phyloP scores from a whole-genome alignment of 1,139 yeast species.

The Suhomyces choctaworum region DNA sequence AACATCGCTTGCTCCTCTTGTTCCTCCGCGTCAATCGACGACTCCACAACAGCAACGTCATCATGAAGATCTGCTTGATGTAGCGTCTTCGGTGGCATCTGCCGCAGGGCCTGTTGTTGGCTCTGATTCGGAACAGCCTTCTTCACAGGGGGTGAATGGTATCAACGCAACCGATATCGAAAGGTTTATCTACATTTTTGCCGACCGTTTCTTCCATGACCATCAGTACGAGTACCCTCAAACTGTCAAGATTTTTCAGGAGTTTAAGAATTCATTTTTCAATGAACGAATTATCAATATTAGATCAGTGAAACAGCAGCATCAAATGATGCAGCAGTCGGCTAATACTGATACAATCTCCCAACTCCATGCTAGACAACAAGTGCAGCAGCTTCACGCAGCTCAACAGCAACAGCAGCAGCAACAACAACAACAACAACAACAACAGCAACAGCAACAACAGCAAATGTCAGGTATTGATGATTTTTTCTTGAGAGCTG shows the following conservation, averaged over 20 bases:
- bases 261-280: conserved; percentile 50
- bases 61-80: conserved; percentile 7
- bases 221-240: conserved; percentile 50
- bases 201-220: conserved; percentile 48
- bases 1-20: conserved; percentile 8
- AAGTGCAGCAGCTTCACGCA: conserved; percentile 12
- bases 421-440: conserved; percentile 10
- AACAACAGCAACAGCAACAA: conserved; percentile 11
- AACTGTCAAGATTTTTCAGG: conserved; percentile 50
- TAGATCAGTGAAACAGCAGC: conserved; percentile 30
- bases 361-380: conserved; percentile 11
- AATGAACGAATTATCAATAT: conserved; percentile 47
- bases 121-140: conserved; percentile 14
- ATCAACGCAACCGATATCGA: conserved; percentile 49
- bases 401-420: conserved; percentile 17
- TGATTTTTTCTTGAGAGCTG: conserved; percentile 32
- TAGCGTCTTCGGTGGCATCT: conserved; percentile 1
- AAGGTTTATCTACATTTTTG: conserved; percentile 48
- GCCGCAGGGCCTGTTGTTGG: conserved; percentile 3
- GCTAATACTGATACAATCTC: conserved; percentile 5
- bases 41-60: conserved; percentile 4
- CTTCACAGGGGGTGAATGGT: conserved; percentile 17
- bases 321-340: conserved; percentile 12
- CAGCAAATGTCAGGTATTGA: conserved; percentile 31
- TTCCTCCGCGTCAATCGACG: background rate